Conservation (phyloP, 768 basidiomycete species). For the Termitomyces sp. region DNA sequence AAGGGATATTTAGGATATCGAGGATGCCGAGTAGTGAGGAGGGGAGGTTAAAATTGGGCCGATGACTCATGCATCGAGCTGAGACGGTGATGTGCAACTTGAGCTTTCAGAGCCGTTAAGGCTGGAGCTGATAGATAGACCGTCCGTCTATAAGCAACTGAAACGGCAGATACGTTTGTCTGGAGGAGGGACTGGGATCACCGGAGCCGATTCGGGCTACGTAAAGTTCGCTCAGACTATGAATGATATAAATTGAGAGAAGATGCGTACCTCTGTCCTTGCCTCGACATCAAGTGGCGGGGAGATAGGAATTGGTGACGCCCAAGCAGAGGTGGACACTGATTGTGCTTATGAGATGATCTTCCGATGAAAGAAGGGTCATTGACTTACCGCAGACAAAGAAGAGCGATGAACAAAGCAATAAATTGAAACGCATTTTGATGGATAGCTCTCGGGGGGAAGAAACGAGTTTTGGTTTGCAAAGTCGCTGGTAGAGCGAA, state of each 20-base stretch:
- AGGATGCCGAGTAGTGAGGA: not conserved
- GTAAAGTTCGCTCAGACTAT: not conserved
- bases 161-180: constrained; percentile 10
- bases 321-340: constrained; percentile 11
- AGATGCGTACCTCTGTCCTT: constrained; percentile 6
- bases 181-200: not conserved
- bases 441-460: not conserved
- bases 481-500: not conserved
- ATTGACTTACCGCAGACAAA: constrained; percentile 14
- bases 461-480: not conserved
- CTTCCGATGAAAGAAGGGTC: not conserved
- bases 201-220: not conserved
- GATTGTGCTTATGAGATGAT: not conserved
- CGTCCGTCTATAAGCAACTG: constrained; percentile 6
- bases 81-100: not conserved
- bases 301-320: constrained; percentile 12
- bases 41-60: not conserved
- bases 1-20: not conserved
- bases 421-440: constrained; percentile 7
- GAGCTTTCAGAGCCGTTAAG: too few species aligned
- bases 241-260: not conserved
- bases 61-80: constrained; percentile 5
- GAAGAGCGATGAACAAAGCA: constrained; percentile 7
- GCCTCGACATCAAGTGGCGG: constrained; percentile 16
- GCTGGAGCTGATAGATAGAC: not conserved